These are phyloP conservation scores for Fusarium irregulare DNA, from an alignment of 2,329 filamentous ascomycete genomes.

Conservation along the genomic window DNA sequence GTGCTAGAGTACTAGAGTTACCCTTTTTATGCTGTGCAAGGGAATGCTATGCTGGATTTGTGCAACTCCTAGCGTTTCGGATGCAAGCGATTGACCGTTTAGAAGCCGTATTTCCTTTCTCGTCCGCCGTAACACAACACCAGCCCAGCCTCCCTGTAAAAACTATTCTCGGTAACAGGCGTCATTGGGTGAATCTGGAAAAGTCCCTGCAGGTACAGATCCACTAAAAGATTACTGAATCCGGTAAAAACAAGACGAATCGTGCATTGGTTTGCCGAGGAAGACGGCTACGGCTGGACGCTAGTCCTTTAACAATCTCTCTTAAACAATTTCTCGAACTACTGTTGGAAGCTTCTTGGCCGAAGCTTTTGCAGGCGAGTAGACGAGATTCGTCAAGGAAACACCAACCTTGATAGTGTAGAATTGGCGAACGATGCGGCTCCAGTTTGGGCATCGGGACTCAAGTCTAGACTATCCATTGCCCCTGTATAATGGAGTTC, in stretches of 20 bases:
- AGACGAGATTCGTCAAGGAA: not conserved
- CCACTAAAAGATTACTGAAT: constrained; percentile 26
- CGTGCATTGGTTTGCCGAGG: constrained; percentile 33
- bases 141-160: constrained; percentile 20
- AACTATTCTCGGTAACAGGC: constrained; percentile 32
- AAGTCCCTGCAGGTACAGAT: constrained; percentile 39
- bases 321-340: not conserved
- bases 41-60: constrained; percentile 14
- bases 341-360: not conserved
- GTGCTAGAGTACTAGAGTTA: not conserved
- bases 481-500: not conserved
- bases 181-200: constrained; percentile 22
- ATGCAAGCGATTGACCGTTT: constrained; percentile 17
- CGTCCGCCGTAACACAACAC: constrained; percentile 20
- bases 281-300: constrained; percentile 3
- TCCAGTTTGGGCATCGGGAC: constrained; percentile 11
- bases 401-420: not conserved
- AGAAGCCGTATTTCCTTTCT: constrained; percentile 10
- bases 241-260: constrained; percentile 27
- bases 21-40: constrained; percentile 7
- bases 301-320: constrained; percentile 26
- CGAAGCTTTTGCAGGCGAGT: not conserved
- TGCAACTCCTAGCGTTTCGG: constrained; percentile 14
- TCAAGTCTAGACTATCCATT: constrained; percentile 1
- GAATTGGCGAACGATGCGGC: not conserved